Percentiles rank a stretch among this genome's conserved stretches.
phyloP scores from a whole-genome alignment of 805 yeast species.

The Zygoascus bituminiphila region DNA sequence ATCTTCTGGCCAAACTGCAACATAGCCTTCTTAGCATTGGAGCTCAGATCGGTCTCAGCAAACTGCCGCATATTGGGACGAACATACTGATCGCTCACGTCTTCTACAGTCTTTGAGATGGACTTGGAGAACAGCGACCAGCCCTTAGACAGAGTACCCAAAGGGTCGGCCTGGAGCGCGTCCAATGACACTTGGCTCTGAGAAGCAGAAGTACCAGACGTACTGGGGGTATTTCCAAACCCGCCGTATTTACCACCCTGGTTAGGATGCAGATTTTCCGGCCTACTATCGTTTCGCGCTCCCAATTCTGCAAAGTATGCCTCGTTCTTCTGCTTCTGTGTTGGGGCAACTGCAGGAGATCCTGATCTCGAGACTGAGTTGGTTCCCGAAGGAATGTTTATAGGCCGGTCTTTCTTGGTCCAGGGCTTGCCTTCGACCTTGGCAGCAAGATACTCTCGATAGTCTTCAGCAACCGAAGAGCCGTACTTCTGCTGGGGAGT shows the following conservation, averaged over 20 bases:
- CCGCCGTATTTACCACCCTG: constrained; percentile 93
- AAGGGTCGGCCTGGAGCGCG: constrained; percentile 56
- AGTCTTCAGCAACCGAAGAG: constrained; percentile 90
- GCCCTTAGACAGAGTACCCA: constrained; percentile 85
- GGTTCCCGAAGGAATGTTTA: neutral
- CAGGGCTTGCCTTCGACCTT: constrained; percentile 66
- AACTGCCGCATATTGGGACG: constrained; percentile 84
- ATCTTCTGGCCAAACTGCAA: constrained; percentile 92
- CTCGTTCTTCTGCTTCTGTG: constrained; percentile 58
- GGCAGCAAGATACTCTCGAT: constrained; percentile 72
- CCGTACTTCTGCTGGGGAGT: constrained; percentile 73
- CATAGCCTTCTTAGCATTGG: constrained; percentile 86
- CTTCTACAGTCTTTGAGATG: constrained; percentile 72
- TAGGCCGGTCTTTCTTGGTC: constrained; percentile 21
- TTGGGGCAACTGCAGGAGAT: neutral
- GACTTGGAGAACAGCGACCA: constrained; percentile 91
- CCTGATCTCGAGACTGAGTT: neutral
- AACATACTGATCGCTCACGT: constrained; percentile 80
- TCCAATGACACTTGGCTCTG: constrained; percentile 19
- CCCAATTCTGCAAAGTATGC: constrained; percentile 77
- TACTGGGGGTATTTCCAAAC: constrained; percentile 60
- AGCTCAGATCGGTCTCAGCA: constrained; percentile 67
- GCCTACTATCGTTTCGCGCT: constrained; percentile 57
- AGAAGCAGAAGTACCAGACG: constrained; percentile 11
- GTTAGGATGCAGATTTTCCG: constrained; percentile 78